A percentile compares a stretch with the other conserved stretches of the same genome.
Evolutionary conservation across 495 filamentous ascomycete species (phyloP).

Genomic region (Penicillium daleae): DNA sequence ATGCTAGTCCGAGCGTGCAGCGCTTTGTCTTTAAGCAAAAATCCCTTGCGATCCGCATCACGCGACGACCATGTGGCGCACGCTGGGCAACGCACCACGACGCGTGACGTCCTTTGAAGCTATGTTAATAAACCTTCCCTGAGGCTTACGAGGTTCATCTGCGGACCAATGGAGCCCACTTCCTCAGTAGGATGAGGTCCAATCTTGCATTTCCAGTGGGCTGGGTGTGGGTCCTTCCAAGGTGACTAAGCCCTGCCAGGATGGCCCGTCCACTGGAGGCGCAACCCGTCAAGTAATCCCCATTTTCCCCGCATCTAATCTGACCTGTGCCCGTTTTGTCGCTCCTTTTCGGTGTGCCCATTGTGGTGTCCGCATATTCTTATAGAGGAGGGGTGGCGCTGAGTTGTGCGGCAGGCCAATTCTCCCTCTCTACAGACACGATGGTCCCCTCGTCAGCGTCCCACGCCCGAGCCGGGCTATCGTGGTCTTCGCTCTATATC

Average conservation of each 20-base stretch:
- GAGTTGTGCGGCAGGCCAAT: slow-evolving; percentile 10
- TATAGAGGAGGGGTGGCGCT: slow-evolving; percentile 25
- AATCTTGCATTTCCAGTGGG: slow-evolving; percentile 3
- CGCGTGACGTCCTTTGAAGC: neutral
- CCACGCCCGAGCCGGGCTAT: slow-evolving; percentile 17
- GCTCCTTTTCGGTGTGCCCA: slow-evolving; percentile 7
- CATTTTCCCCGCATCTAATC: slow-evolving; percentile 30
- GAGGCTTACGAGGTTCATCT: neutral
- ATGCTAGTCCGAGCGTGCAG: neutral
- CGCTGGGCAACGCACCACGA: neutral
- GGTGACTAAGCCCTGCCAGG: slow-evolving; percentile 27
- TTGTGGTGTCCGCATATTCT: slow-evolving; percentile 19
- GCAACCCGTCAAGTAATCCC: slow-evolving; percentile 14
- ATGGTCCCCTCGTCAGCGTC: slow-evolving; percentile 23
- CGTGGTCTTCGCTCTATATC: slow-evolving; percentile 21
- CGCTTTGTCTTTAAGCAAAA: neutral
- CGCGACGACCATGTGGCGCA: slow-evolving; percentile 22
- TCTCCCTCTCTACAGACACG: slow-evolving; percentile 10
- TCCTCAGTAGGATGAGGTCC: neutral
- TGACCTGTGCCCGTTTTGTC: neutral
- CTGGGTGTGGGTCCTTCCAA: slow-evolving; percentile 9
- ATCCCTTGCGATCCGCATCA: slow-evolving; percentile 20
- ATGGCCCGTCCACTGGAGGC: neutral
- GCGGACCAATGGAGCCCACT: neutral
- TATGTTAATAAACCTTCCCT: neutral